These are phyloP conservation scores for Angomonas ambiguus DNA, from an alignment of 208 protist genomes.

Conservation along the genomic window DNA sequence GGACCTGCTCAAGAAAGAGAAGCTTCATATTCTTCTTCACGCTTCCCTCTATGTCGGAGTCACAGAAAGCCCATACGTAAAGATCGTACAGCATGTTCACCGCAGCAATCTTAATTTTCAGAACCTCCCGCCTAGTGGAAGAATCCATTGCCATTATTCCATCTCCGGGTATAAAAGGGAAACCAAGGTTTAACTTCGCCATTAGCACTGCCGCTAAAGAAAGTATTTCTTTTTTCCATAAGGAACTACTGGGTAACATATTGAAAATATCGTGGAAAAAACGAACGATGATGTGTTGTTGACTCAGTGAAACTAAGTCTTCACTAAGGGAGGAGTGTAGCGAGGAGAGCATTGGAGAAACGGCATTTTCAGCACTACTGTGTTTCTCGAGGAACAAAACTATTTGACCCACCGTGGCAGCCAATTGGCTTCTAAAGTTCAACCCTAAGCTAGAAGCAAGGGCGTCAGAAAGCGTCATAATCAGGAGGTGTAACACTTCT, in stretches of 20 bases:
- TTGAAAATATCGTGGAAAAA: background rate
- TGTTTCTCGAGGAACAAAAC: background rate
- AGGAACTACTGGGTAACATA: background rate
- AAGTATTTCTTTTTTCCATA: conserved; percentile 3
- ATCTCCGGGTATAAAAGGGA: background rate
- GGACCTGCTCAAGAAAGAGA: background rate
- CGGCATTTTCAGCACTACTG: no score
- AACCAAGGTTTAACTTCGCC: background rate
- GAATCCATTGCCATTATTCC: background rate
- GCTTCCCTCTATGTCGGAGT: background rate
- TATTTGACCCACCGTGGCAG: background rate
- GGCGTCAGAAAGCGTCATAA: background rate
- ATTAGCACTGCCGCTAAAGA: background rate
- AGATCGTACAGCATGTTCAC: background rate
- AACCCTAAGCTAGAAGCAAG: background rate
- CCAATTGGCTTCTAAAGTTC: background rate
- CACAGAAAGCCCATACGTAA: background rate
- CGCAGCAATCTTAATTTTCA: background rate
- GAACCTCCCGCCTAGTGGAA: background rate
- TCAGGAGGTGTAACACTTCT: background rate
- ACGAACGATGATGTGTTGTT: background rate
- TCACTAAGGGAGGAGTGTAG: background rate
- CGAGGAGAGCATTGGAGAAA: background rate
- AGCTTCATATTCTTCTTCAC: background rate
- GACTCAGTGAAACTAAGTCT: background rate